A percentile compares a stretch with the other conserved stretches of the same genome.
Evolutionary conservation across 139 green algal genomes (phyloP).

Genomic region (Chlorella vulgaris): DNA sequence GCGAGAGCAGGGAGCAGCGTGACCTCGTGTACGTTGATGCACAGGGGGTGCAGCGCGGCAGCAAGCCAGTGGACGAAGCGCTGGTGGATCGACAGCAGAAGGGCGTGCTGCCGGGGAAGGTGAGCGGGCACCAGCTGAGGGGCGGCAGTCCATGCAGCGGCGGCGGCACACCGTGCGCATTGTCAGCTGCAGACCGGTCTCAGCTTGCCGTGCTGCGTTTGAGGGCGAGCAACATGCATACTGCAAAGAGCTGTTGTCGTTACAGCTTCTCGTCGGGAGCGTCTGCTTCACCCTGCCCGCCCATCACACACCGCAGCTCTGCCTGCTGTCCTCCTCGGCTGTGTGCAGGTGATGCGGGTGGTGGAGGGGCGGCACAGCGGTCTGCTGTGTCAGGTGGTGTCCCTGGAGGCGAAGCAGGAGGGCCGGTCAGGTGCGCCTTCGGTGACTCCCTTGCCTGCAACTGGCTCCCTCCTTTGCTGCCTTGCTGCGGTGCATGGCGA

Average conservation of each 20-base stretch:
- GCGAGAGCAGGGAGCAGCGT: slow-evolving; percentile 28
- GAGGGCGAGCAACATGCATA: too few species aligned
- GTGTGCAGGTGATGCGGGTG: slow-evolving; percentile 64
- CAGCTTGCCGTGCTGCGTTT: too few species aligned
- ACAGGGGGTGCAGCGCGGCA: slow-evolving; percentile 59
- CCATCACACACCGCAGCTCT: too few species aligned
- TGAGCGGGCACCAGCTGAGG: neutral
- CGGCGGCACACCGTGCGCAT: too few species aligned
- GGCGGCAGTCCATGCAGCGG: too few species aligned
- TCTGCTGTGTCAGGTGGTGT: slow-evolving; percentile 57
- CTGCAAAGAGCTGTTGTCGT: too few species aligned
- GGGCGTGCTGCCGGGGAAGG: slow-evolving; percentile 42
- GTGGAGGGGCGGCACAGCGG: slow-evolving; percentile 62
- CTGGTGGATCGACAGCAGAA: slow-evolving; percentile 51
- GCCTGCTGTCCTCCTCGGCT: too few species aligned
- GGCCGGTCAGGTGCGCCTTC: slow-evolving; percentile 45
- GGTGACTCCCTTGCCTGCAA: neutral
- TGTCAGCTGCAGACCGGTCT: too few species aligned
- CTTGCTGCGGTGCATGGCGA: neutral
- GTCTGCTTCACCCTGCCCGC: too few species aligned
- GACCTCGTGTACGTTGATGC: slow-evolving; percentile 67
- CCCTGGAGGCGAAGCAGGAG: slow-evolving; percentile 50
- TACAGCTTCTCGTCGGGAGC: too few species aligned
- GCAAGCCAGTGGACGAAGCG: slow-evolving; percentile 70
- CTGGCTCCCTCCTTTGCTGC: neutral